Evolutionary conservation across 2,329 filamentous ascomycete genomes (phyloP).

Genomic region (Paecilomyces formosus): DNA sequence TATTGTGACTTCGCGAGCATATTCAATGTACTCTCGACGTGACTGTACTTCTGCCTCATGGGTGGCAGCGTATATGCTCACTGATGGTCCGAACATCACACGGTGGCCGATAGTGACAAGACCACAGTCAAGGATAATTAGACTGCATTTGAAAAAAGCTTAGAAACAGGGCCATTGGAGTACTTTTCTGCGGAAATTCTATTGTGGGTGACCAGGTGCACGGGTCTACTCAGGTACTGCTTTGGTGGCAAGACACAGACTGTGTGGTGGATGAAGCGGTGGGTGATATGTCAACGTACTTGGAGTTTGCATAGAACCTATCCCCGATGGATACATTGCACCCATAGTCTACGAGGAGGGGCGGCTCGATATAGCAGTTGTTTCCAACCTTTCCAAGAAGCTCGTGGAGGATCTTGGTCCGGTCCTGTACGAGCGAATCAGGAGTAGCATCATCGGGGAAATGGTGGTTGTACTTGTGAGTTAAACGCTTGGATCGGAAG

Average conservation of each 20-base stretch:
- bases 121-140: constrained; percentile 46
- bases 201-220: not conserved
- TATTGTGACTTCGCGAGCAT: constrained; percentile 41
- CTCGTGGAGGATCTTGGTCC: constrained; percentile 43
- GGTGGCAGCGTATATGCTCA: constrained; percentile 46
- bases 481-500: constrained; percentile 48
- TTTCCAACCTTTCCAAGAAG: constrained; percentile 46
- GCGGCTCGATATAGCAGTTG: constrained; percentile 52
- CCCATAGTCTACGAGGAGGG: constrained; percentile 56
- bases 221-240: not conserved
- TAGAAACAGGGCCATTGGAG: not conserved
- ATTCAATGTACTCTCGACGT: constrained; percentile 43
- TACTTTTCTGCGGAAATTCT: not conserved
- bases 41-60: constrained; percentile 45
- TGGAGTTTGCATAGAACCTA: constrained; percentile 45
- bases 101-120: constrained; percentile 47
- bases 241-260: not conserved
- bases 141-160: constrained; percentile 47
- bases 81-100: constrained; percentile 47
- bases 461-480: constrained; percentile 52
- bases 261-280: not conserved
- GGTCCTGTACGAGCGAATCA: constrained; percentile 31
- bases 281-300: not conserved
- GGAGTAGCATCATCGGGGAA: constrained; percentile 44
- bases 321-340: constrained; percentile 55